Percentiles rank a stretch among this genome's conserved stretches.
Evolutionary conservation across 495 filamentous ascomycete genomes (phyloP).

Genomic region (Penicillium subrubescens): DNA sequence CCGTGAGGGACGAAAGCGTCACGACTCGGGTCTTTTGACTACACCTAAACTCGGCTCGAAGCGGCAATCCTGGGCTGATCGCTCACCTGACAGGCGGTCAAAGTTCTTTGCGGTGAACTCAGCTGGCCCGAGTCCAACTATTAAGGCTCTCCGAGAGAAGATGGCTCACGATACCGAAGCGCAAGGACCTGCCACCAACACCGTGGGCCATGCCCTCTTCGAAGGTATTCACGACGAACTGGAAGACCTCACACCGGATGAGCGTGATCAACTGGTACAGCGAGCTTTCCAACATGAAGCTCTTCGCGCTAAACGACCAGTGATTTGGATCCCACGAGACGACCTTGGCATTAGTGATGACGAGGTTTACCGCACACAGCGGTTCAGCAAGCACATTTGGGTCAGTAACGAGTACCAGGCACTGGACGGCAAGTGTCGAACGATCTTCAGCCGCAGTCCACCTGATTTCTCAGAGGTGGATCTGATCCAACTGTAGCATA

Average conservation of each 20-base stretch:
- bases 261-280: constrained; percentile 83
- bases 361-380: constrained; percentile 76
- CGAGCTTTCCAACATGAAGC: constrained; percentile 92
- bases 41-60: constrained; percentile 26
- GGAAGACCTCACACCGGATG: constrained; percentile 89
- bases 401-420: constrained; percentile 91
- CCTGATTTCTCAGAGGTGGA: constrained; percentile 93
- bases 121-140: constrained; percentile 29
- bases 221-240: constrained; percentile 86
- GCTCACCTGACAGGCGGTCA: constrained; percentile 44
- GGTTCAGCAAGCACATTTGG: constrained; percentile 83
- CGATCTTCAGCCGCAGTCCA: constrained; percentile 85
- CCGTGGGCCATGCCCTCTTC: constrained; percentile 78
- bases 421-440: constrained; percentile 77
- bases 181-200: constrained; percentile 53
- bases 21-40: constrained; percentile 18
- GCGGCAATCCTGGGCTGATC: constrained; percentile 45
- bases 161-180: constrained; percentile 62
- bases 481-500: constrained; percentile 71
- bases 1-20: constrained; percentile 21
- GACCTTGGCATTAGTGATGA: constrained; percentile 90
- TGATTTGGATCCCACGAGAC: constrained; percentile 93
- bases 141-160: constrained; percentile 40
- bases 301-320: constrained; percentile 79
- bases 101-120: constrained; percentile 44